Conservation (phyloP, 1,284 basidiomycete genomes). For the Waitea zeae region DNA sequence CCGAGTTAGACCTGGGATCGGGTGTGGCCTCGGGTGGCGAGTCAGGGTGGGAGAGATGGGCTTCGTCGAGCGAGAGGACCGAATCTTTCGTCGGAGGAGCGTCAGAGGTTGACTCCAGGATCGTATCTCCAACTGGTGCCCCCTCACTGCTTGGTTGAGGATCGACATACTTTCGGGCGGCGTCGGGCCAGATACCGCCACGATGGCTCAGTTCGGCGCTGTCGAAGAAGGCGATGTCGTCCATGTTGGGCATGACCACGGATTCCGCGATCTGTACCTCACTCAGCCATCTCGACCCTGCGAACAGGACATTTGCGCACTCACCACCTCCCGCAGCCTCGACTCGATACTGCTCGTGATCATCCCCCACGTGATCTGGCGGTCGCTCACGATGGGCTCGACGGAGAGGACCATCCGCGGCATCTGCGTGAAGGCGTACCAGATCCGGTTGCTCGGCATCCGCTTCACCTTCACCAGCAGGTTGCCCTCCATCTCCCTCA, state of each 20-base stretch:
- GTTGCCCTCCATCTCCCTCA: conserved; percentile 85
- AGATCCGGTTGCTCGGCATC: conserved; percentile 91
- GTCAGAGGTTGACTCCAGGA: too few species aligned
- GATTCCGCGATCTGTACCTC: conserved; percentile 72
- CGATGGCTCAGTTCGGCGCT: conserved; percentile 47
- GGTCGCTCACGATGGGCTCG: conserved; percentile 85
- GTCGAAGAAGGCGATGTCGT: conserved; percentile 93
- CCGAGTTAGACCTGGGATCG: too few species aligned
- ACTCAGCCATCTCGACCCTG: conserved; percentile 1
- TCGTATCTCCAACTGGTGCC: too few species aligned
- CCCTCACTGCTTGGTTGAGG: too few species aligned
- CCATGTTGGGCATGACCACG: conserved; percentile 93
- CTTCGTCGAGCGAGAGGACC: too few species aligned
- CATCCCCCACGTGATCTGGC: conserved; percentile 87
- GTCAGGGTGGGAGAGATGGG: too few species aligned
- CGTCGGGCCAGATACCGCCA: conserved; percentile 85
- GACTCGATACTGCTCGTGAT: conserved; percentile 83
- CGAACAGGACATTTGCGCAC: conserved; percentile 14
- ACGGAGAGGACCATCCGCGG: conserved; percentile 83
- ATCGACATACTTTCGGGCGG: conserved; percentile 27
- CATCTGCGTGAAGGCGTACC: conserved; percentile 94
- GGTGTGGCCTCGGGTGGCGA: too few species aligned
- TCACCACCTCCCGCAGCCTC: conserved; percentile 74
- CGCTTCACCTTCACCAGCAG: conserved; percentile 81
- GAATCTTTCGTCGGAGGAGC: too few species aligned